Base-by-base conservation (phyloP, 352 stramenopile genomes). In the Plasmopara viticola region DNA sequence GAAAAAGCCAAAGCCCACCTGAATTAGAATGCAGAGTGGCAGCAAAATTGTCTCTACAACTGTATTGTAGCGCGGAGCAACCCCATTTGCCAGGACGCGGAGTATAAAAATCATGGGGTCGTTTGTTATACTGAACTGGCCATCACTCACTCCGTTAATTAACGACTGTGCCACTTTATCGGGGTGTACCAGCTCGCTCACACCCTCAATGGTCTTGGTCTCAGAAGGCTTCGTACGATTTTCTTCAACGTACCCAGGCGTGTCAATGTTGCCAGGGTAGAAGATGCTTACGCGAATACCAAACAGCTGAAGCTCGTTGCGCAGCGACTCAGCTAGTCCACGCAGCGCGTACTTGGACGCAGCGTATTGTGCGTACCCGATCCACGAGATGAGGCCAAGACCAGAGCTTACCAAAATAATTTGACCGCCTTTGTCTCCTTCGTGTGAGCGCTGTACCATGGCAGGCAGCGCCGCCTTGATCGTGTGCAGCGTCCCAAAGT, bases 221-320 rank as follows among this genome's bases (percentile, higher is more conserved):
- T 87, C 80, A 8, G 58, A 53, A 0, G 82, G 82, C 44, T 92
- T 93, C 31, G 68, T 85, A 53, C 64, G 69, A 58, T 92, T 85
- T 49, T 95, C 80, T 58, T 86, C 72, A 38, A 71, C 65, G 33
- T 73, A 91, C 14, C 80, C 80, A 12, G 80, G 80, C 30, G 79
- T 81, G 68, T 92, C 84, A 55, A 95, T 92, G 65, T 87, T 90
- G 44, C 79, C 80, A 0, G 84, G 84, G 62, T 89, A 93, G 53
- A 72, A 91, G 52, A 90, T 78, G 43, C 73, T 84, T 53, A 87
- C 78, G 33, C 57, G 51, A 39, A 94, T 88, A 44, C 70, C 68
- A 56, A 81, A 89, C 4, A 84, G 60, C 58, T 76, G 64, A 18
- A 94, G 66, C 59, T 94, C 84, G 48, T 89, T 90, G 48, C 80